A percentile compares a stretch with the other conserved stretches of the same genome.
phyloP scores from a whole-genome alignment of 495 filamentous ascomycete species.

The Podospora didyma region DNA sequence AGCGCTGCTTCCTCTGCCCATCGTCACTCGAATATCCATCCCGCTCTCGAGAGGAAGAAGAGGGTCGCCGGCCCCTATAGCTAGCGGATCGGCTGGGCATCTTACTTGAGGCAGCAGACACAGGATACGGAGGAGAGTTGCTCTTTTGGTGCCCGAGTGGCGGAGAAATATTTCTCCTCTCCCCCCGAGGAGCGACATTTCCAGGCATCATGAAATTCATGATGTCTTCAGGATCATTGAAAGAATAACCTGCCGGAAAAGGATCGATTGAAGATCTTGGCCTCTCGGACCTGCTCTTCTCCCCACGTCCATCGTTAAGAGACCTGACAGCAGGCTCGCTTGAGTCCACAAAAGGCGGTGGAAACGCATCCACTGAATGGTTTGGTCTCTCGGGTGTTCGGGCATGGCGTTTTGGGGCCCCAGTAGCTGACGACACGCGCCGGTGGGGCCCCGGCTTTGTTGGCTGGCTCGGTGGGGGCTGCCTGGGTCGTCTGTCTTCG shows the following conservation, averaged over 20 bases:
- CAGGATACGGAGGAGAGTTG: conserved; percentile 25
- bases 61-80: conserved; percentile 14
- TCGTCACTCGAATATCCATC: conserved; percentile 23
- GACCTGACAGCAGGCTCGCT: conserved; percentile 6
- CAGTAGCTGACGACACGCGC: conserved; percentile 16
- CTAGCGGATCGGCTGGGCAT: conserved; percentile 16
- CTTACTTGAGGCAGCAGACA: conserved; percentile 11
- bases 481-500: conserved; percentile 16
- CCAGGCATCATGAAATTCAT: conserved; percentile 28
- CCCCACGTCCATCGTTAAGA: background rate
- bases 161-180: conserved; percentile 10
- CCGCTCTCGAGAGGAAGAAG: conserved; percentile 22
- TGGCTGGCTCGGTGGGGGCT: conserved; percentile 7
- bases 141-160: conserved; percentile 14
- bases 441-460: conserved; percentile 8
- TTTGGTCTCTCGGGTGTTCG: conserved; percentile 8
- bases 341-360: conserved; percentile 5
- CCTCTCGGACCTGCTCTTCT: conserved; percentile 4
- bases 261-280: conserved; percentile 10
- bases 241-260: background rate
- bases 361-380: conserved; percentile 7
- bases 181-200: conserved; percentile 6
- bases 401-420: background rate
- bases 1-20: conserved; percentile 8
- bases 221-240: conserved; percentile 15